A percentile compares a stretch with the other conserved stretches of the same genome.
Conservation (phyloP, 768 basidiomycete genomes). For the Pleurotus djamor region DNA sequence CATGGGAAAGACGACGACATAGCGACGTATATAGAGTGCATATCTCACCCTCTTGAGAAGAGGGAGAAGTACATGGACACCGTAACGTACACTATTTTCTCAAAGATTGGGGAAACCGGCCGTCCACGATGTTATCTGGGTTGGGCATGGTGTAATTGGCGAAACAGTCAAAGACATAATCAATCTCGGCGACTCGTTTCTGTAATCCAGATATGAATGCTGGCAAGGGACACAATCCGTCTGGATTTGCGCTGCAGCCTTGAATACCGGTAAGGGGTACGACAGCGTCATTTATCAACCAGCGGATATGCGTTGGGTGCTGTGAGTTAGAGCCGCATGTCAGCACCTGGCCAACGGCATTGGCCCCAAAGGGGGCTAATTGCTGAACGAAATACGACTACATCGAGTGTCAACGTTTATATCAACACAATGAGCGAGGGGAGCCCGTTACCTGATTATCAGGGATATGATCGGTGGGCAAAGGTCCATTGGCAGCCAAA, state of each 20-base stretch:
- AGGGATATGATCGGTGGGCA: conserved; percentile 61
- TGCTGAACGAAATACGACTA: conserved; percentile 28
- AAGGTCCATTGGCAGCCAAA: conserved; percentile 58
- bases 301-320: conserved; percentile 48
- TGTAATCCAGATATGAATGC: conserved; percentile 60
- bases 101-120: conserved; percentile 19
- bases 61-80: not conserved
- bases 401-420: not conserved
- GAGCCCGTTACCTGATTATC: conserved; percentile 37
- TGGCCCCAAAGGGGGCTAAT: conserved; percentile 31
- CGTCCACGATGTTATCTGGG: conserved; percentile 37
- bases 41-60: too few relatives aligned
- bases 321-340: conserved; percentile 27
- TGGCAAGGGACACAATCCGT: conserved; percentile 62
- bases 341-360: conserved; percentile 44
- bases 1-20: not conserved
- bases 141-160: conserved; percentile 42
- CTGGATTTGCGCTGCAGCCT: conserved; percentile 52
- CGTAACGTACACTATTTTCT: not conserved
- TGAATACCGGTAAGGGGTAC: conserved; percentile 64
- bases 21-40: not conserved
- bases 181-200: conserved; percentile 51
- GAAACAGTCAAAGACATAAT: conserved; percentile 64
- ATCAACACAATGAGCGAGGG: not conserved
- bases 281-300: conserved; percentile 74